Conservation (phyloP, 176 grass and related monocot species). For the Calamus simplicifolius region DNA sequence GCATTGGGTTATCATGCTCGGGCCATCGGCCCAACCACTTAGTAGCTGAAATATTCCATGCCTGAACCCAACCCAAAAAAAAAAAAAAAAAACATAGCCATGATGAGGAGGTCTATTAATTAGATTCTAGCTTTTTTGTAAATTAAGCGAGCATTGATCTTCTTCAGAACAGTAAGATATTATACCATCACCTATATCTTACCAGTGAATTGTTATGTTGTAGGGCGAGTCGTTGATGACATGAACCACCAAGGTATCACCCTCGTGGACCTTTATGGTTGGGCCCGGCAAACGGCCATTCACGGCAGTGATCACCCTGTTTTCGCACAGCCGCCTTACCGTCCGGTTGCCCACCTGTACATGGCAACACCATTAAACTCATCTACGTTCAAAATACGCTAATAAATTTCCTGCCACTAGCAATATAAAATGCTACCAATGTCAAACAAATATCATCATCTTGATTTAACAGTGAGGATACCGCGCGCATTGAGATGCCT, state of each 20-base stretch:
- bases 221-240: slow-evolving; percentile 52
- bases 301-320: slow-evolving; percentile 43
- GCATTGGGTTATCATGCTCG: slow-evolving; percentile 62
- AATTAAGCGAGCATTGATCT: no score
- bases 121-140: no score
- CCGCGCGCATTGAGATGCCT: no score
- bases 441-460: no score
- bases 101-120: no score
- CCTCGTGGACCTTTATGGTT: slow-evolving; percentile 33
- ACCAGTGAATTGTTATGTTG: slow-evolving; percentile 58
- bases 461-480: no score
- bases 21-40: slow-evolving; percentile 46
- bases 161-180: no score
- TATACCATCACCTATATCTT: not conserved
- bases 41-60: slow-evolving; percentile 55
- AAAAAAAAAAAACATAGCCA: not conserved
- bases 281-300: slow-evolving; percentile 54
- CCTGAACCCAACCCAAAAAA: slow-evolving; percentile 3
- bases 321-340: slow-evolving; percentile 33
- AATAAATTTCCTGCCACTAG: no score
- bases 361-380: not conserved
- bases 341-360: slow-evolving; percentile 39
- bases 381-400: no score
- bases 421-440: no score
- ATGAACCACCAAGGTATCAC: slow-evolving; percentile 41